Base-by-base conservation (phyloP, 2,329 filamentous ascomycete genomes). In the Ceratocystis colombiana region DNA sequence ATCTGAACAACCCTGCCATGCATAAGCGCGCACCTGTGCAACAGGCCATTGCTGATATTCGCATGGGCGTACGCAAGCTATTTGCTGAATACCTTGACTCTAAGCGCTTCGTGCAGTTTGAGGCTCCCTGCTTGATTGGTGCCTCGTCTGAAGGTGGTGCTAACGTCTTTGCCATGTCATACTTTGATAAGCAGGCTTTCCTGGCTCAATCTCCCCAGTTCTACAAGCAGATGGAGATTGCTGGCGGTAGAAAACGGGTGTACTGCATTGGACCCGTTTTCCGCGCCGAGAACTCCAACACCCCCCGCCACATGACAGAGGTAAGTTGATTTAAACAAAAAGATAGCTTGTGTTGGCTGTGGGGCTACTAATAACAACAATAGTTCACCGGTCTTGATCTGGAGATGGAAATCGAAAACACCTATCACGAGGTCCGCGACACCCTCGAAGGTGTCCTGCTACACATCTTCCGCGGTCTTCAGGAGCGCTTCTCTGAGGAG, bases 21-120 rank as follows among this genome's bases (percentile, higher is more conserved):
- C 92, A 96, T 78, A 88, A 96, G 74, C 87, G 94, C 67, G 89
- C 90, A 0, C 90, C 91, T 69, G 88, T 95, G 69, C 95, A 94
- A 77, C 90, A 95, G 75, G 90, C 92, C 68, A 93, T 93, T 72
- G 78, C 80, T 76, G 73, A 75, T 66, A 72, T 77, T 62, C 77
- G 79, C 66, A 75, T 78, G 72, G 85, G 83, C 67, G 84, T 89
- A 48, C 82, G 84, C 68, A 80, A 83, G 68, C 80, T 94, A 12
- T 95, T 95, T 76, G 79, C 82, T 67, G 86, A 91, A 71, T 97
- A 92, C 75, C 86, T 96, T 70, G 81, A 87, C 68, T 80, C 83
- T 70, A 83, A 83, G 68, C 84, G 85, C 65, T 96, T 96, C 75
- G 85, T 87, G 70, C 84, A 89, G 75, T 91, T 96, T 72, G 90